Base-by-base conservation (phyloP, 768 basidiomycete species). In the Galerina sulciceps region DNA sequence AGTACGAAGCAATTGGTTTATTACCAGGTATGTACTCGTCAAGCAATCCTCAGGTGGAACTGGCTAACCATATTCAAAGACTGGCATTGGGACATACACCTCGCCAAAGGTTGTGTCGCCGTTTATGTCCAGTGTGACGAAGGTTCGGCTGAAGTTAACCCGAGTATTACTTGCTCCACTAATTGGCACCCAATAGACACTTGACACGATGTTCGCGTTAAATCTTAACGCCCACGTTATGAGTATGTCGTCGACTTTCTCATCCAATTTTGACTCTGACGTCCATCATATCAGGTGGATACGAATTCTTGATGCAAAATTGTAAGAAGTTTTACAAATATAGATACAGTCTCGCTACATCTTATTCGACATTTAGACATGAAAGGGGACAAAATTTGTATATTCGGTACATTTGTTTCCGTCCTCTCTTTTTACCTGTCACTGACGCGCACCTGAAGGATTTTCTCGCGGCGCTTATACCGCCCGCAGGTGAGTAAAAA, bases 381-480 rank as follows among this genome's bases (percentile, higher is more conserved):
- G 4, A 66, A 72, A 14, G 84, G 84, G 23, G 87, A 89, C 70
- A 77, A 76, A 58, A 84, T 90, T 13, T 88, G 79, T 61, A 77
- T 90, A 37, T 87, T 88, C 61, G 87, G 87, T 76, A 46, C 14
- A 67, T 64, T 11, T 22, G 26, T 18, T 44, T 15, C 18, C 38
- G 31, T 13, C 9, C 10, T 48, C 4, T 34, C 23, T 9, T 22
- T 52, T 11, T 17, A 26, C 34, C 40, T 36, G 40, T 37, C 31
- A 36, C 50, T 64, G 22, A 53, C 46, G 14, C 15, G 31, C n/a
- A 38, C 14, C 9, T 40, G 23, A 49, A 78, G 77, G 78, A 0
- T 89, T 90, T 69, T 88, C 86, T 34, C 76, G 89, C 35, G 87
- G 88, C 13, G 85, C 85, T 6, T 87, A 86, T 68, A 86, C 84